phyloP scores from a whole-genome alignment of 2,329 filamentous ascomycete genomes.

The Zasmidium citrigriseum region DNA sequence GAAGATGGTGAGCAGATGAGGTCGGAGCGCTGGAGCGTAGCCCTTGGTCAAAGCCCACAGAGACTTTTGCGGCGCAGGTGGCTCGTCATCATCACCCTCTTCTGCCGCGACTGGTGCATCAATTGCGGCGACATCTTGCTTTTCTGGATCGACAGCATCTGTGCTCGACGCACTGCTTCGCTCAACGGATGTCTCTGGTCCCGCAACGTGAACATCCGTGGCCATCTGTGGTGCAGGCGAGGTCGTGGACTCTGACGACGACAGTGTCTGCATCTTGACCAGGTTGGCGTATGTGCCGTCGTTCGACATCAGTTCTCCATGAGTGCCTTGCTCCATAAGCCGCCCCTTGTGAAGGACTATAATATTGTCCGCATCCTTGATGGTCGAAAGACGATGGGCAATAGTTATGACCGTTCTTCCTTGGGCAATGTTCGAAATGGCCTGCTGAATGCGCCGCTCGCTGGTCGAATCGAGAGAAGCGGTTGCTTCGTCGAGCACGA shows the following conservation, averaged over 20 bases:
- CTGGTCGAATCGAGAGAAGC: slow-evolving; percentile 31
- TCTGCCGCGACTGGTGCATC: no score
- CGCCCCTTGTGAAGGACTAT: slow-evolving; percentile 43
- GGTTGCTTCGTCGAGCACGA: slow-evolving; percentile 49
- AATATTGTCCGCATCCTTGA: slow-evolving; percentile 43
- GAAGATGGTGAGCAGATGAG: slow-evolving; percentile 12
- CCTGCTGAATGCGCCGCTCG: slow-evolving; percentile 32
- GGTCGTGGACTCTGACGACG: neutral
- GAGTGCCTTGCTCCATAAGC: slow-evolving; percentile 41
- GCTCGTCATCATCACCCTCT: no score
- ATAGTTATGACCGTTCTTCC: slow-evolving; percentile 44
- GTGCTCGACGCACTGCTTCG: no score
- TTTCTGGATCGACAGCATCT: no score
- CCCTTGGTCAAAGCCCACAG: slow-evolving; percentile 14
- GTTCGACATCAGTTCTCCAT: slow-evolving; percentile 30
- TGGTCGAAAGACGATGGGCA: slow-evolving; percentile 44
- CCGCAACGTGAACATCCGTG: no score
- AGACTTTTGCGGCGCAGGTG: no score
- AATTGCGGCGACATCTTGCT: no score
- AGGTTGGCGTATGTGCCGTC: slow-evolving; percentile 49
- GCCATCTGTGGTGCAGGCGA: slow-evolving; percentile 6
- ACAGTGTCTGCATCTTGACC: slow-evolving; percentile 33
- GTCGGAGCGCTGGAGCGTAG: no score
- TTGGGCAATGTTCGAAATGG: slow-evolving; percentile 40
- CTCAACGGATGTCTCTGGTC: no score